Evolutionary conservation across 768 basidiomycete species (phyloP), one percentile per base, ranked within the genome.

Genomic region (Daedalea quercina): DNA sequence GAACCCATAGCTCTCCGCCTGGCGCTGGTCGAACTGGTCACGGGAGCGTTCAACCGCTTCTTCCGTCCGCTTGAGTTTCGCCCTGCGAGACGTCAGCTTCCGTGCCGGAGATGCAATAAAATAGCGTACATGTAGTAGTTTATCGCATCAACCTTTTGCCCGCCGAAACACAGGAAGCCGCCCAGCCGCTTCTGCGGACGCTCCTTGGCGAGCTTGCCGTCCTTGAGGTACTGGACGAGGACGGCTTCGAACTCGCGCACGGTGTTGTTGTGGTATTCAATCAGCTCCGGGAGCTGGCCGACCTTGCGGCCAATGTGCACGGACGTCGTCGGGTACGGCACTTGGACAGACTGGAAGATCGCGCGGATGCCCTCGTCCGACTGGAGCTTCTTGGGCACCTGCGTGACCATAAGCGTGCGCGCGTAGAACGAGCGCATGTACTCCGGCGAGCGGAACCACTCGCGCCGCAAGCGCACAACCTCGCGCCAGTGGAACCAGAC

Each of bases 381-480:
- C 65, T 94, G 88, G 56, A 76, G 73, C 63, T 85, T 85, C 73
- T 83, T 90, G 20, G 85, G 82, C 8, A 98, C 89, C 55, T 79
- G 78, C 19, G 78, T 81, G 56, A 94, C 78, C 66, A 90, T 82
- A 50, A 99, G 78, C 0, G 95, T 97, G 34, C 96, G 82, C 1
- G 94, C 91, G 64, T 96, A 94, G 76, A 98, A 96, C 1, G 88
- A 87, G 56, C 86, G 78, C 47, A 85, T 76, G 69, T 96, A 94
- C 63, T 90, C 89, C 8, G 89, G 85, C 2, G 88, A 90, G 56
- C 87, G 83, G 75, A 94, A 98, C 89, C 92, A 99, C 31, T 77
- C 73, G 57, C 80, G 77, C 2, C 95, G 86, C 1, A 99, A 81
- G 41, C 70, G 72, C 48, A 97, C 73, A 79, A 98, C 90, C 43